phyloP scores from a whole-genome alignment of 2,329 filamentous ascomycete species.

The Aspergillus latus region DNA sequence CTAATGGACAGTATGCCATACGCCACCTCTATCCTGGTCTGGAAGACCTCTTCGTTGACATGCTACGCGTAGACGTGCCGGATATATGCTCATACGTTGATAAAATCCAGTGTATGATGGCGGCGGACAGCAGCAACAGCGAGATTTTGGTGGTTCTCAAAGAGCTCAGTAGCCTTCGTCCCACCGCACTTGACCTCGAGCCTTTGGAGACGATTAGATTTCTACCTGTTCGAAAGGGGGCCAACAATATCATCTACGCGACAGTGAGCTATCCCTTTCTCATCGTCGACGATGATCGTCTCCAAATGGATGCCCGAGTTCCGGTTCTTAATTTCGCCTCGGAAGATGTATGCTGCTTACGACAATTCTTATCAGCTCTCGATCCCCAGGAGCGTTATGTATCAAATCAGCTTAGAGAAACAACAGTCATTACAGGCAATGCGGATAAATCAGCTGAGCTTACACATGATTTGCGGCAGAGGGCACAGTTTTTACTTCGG shows the following conservation, averaged over 20 bases:
- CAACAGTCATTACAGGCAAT: neutral
- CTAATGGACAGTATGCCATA: neutral
- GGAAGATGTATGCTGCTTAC: neutral
- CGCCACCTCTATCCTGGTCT: slow-evolving; percentile 2
- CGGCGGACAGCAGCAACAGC: neutral
- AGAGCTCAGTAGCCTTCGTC: neutral
- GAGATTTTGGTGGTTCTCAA: neutral
- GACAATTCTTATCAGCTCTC: slow-evolving; percentile 1
- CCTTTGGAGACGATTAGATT: neutral
- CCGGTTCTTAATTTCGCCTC: neutral
- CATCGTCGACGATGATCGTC: slow-evolving; percentile 9
- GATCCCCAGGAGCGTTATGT: slow-evolving; percentile 2
- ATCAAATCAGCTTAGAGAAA: neutral
- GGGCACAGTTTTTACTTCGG: neutral
- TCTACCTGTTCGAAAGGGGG: neutral
- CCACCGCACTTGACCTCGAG: neutral
- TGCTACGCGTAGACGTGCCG: neutral
- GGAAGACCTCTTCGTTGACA: neutral
- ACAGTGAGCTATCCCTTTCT: slow-evolving; percentile 1
- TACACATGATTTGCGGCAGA: slow-evolving; percentile 5
- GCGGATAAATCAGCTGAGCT: neutral
- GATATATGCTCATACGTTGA: neutral
- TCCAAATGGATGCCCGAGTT: neutral
- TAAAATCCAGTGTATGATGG: neutral
- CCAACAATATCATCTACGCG: neutral